Base-by-base conservation (phyloP, 805 yeast species). In the Kodamaea kaohsiungensis region DNA sequence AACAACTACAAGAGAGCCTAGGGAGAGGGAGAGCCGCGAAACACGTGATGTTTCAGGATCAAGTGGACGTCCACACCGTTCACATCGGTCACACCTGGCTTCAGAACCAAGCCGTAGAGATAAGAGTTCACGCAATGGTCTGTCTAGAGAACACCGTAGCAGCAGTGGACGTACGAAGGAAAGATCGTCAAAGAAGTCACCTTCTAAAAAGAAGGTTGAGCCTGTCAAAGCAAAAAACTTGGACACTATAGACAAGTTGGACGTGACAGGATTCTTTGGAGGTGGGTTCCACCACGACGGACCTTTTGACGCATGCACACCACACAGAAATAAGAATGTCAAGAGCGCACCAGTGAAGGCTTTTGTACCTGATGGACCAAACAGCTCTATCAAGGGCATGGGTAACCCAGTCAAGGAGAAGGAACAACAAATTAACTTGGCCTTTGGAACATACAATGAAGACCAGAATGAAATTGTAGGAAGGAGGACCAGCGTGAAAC, bases 231-330 rank as follows among this genome's bases (percentile, higher is more conserved):
- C 91, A 12, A 85, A 86, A 62, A 89, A 91, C 61, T 86, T 92
- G 53, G 99, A 93, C 65, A 90, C 96, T 3, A 95, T 95, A 62
- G 99, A 95, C 74, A 89, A 89, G 71, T 79, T 95, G 64, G 99
- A 95, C 70, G 99, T 93, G 47, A 92, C 98, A 10, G 98, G 97
- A 0, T 80, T 92, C 57, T 92, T 89, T 67, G 98, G 97, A 22
- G 86, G 89, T 48, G 90, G 96, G 1, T 95, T 95, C 80, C 99
- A 95, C 71, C 98, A 95, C 70, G 99, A 95, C 73, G 99, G 99
- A 10, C 99, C 99, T 13, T 95, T 95, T 68, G 99, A 95, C 69
- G 99, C 99, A 1, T 93, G 98, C 70, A 89, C 96, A 2, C 98
- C 99, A 7, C 97, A 90, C 70, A 85, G 98, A 69, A 95, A 95